Evolutionary conservation across 805 yeast species (phyloP).

Genomic region (Kregervanrija pseudodelftensis): DNA sequence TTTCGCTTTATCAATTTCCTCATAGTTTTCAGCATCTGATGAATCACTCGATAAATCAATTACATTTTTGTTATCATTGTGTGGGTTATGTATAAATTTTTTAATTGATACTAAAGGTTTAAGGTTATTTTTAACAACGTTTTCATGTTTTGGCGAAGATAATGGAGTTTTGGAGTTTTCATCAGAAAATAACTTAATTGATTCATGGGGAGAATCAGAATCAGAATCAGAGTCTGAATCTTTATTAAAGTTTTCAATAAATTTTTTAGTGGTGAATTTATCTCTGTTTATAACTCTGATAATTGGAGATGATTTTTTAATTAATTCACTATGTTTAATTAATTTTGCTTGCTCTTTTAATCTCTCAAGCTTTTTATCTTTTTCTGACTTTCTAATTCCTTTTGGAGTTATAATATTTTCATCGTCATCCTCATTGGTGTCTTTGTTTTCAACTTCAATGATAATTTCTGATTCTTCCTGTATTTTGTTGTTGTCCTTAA

Average conservation of each 20-base stretch:
- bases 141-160: constrained; percentile 6
- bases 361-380: constrained; percentile 3
- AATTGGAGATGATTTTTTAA: constrained; percentile 11
- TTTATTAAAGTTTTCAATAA: constrained; percentile 16
- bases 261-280: constrained; percentile 17
- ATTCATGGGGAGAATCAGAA: not conserved
- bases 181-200: constrained; percentile 9
- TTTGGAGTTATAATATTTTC: not conserved
- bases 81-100: not conserved
- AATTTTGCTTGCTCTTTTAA: constrained; percentile 2
- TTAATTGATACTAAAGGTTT: not conserved
- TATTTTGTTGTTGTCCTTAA: constrained; percentile 1
- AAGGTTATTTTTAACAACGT: not conserved
- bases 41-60: not conserved
- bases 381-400: not conserved
- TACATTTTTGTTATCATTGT: not conserved
- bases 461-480: constrained; percentile 3
- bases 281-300: constrained; percentile 12
- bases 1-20: not conserved
- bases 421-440: constrained; percentile 3
- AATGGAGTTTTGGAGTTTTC: not conserved
- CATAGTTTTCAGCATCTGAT: not conserved
- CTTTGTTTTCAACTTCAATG: not conserved
- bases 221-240: constrained; percentile 15
- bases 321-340: constrained; percentile 12